These are phyloP conservation scores for Verticillium nonalfalfae DNA, from an alignment of 2,329 filamentous ascomycete species.

Conservation along the genomic window DNA sequence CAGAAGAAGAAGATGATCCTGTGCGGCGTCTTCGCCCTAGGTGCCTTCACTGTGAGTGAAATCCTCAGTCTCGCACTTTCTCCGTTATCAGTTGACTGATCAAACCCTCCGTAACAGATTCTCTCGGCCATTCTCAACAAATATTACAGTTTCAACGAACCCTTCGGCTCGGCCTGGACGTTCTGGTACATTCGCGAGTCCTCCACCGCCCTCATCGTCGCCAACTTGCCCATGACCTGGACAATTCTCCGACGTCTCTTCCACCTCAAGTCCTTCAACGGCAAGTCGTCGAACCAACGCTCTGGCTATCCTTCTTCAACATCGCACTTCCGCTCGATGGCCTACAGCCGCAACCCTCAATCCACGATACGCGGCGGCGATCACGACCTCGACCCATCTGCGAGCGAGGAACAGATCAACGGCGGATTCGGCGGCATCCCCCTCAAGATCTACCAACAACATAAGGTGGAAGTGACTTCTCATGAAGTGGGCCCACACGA, in stretches of 20 bases:
- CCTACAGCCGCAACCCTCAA: slow-evolving; percentile 15
- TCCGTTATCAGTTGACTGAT: neutral
- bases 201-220: slow-evolving; percentile 35
- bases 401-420: slow-evolving; percentile 31
- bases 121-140: slow-evolving; percentile 37
- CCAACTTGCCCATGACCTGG: slow-evolving; percentile 37
- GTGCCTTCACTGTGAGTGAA: slow-evolving; percentile 36
- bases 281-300: slow-evolving; percentile 19
- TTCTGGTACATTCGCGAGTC: slow-evolving; percentile 40
- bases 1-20: slow-evolving; percentile 47
- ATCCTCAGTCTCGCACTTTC: too few relatives aligned
- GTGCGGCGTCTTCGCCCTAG: slow-evolving; percentile 36
- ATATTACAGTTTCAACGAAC: slow-evolving; percentile 32
- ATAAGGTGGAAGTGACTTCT: slow-evolving; percentile 22
- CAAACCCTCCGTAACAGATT: slow-evolving; percentile 27
- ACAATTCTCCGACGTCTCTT: slow-evolving; percentile 31
- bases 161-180: slow-evolving; percentile 30
- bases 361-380: slow-evolving; percentile 8
- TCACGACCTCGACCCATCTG: slow-evolving; percentile 17
- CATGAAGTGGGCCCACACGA: neutral
- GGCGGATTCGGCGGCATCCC: slow-evolving; percentile 19
- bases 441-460: slow-evolving; percentile 28
- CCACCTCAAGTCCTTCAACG: slow-evolving; percentile 24
- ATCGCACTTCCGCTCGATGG: slow-evolving; percentile 15
- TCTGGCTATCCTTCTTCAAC: slow-evolving; percentile 14